Percentiles rank a stretch among this genome's conserved stretches.
Evolutionary conservation across 2,329 filamentous ascomycete species (phyloP).

Genomic region (Hypoxylon sp.): DNA sequence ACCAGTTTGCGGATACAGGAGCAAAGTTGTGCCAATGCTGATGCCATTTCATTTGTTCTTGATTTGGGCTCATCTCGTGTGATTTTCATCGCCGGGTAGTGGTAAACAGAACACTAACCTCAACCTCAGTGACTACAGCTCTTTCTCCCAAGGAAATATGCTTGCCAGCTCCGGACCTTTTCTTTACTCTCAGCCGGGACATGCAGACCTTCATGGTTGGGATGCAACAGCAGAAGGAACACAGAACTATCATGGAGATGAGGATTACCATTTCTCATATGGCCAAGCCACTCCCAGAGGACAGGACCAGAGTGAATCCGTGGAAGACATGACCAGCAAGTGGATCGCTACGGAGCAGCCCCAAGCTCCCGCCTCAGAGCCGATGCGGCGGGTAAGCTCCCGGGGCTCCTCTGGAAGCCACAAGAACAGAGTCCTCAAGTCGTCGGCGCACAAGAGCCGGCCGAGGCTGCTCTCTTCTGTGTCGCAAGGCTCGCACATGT

Average conservation of each 20-base stretch:
- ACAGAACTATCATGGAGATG: slow-evolving; percentile 68
- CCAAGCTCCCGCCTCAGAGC: slow-evolving; percentile 50
- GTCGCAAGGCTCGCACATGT: slow-evolving; percentile 58
- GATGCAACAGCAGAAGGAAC: slow-evolving; percentile 64
- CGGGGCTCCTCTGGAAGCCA: slow-evolving; percentile 55
- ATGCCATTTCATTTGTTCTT: slow-evolving; percentile 46
- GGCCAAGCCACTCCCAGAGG: slow-evolving; percentile 63
- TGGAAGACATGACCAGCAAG: slow-evolving; percentile 57
- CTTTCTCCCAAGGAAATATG: slow-evolving; percentile 59
- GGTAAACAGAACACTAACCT: slow-evolving; percentile 66
- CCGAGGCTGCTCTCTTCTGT: slow-evolving; percentile 56
- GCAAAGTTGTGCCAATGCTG: slow-evolving; percentile 65
- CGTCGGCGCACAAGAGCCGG: slow-evolving; percentile 52
- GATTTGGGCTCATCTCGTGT: slow-evolving; percentile 43
- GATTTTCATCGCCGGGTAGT: slow-evolving; percentile 46
- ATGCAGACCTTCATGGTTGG: slow-evolving; percentile 64
- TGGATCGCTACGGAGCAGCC: slow-evolving; percentile 54
- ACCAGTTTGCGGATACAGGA: slow-evolving; percentile 50
- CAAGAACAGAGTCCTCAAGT: slow-evolving; percentile 55
- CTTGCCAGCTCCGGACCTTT: slow-evolving; percentile 61
- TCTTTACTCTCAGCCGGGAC: slow-evolving; percentile 68
- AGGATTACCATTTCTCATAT: slow-evolving; percentile 63
- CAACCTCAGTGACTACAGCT: slow-evolving; percentile 63
- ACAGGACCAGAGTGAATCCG: slow-evolving; percentile 55
- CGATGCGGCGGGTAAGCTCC: slow-evolving; percentile 56